Evolutionary conservation across 2,329 filamentous ascomycete species (phyloP).

Genomic region (Beauveria australis): DNA sequence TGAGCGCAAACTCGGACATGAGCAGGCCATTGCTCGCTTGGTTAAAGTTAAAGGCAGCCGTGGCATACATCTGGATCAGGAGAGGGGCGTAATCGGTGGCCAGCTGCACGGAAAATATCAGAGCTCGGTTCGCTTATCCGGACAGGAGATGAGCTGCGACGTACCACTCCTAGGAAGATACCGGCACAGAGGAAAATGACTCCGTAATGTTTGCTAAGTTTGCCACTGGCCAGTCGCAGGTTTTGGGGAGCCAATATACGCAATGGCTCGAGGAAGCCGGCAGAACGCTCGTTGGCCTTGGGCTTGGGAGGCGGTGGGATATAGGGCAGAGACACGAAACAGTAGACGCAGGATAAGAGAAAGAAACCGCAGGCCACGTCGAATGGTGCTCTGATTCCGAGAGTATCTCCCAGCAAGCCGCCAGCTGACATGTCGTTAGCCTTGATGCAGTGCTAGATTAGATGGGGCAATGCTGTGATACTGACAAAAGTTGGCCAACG

Average conservation of each 20-base stretch:
- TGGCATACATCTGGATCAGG: slow-evolving; percentile 52
- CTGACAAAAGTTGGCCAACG: slow-evolving; percentile 52
- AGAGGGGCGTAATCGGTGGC: slow-evolving; percentile 61
- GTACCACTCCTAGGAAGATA: slow-evolving; percentile 56
- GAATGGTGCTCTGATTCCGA: slow-evolving; percentile 58
- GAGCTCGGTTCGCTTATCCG: background rate
- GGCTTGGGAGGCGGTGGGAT: slow-evolving; percentile 31
- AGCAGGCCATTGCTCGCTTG: slow-evolving; percentile 49
- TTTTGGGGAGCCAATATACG: slow-evolving; percentile 52
- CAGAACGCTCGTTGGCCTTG: slow-evolving; percentile 25
- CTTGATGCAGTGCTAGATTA: background rate
- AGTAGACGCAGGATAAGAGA: slow-evolving; percentile 34
- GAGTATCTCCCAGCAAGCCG: slow-evolving; percentile 54
- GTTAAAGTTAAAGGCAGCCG: slow-evolving; percentile 44
- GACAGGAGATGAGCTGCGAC: slow-evolving; percentile 15
- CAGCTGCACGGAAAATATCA: slow-evolving; percentile 27
- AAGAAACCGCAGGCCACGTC: slow-evolving; percentile 54
- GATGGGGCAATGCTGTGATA: background rate
- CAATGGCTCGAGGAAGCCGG: slow-evolving; percentile 52
- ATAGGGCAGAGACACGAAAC: slow-evolving; percentile 35
- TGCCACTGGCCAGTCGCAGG: slow-evolving; percentile 42
- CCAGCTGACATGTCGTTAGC: slow-evolving; percentile 34
- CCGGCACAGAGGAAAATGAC: slow-evolving; percentile 56
- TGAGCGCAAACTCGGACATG: slow-evolving; percentile 47
- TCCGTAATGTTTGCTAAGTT: slow-evolving; percentile 47